phyloP scores from a whole-genome alignment of 148 eudicot species.

The Agrostemma githago region DNA sequence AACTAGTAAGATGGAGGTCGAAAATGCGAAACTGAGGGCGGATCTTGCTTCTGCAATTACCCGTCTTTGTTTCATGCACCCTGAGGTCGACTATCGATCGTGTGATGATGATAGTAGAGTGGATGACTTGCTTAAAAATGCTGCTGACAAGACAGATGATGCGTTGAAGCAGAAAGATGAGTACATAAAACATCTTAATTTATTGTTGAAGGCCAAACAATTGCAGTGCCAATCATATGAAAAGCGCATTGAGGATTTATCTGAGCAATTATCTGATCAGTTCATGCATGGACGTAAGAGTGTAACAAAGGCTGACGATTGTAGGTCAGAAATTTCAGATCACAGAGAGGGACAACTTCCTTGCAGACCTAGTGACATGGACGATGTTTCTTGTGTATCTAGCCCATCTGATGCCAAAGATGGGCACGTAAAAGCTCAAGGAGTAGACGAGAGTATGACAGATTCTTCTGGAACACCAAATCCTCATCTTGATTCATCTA shows the following conservation, averaged over 20 bases:
- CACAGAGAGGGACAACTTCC: conserved; percentile 40
- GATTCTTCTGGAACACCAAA: conserved; percentile 63
- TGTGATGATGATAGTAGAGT: conserved; percentile 53
- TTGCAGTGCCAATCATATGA: conserved; percentile 85
- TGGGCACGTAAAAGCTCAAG: conserved; percentile 30
- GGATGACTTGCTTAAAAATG: conserved; percentile 52
- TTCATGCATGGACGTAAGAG: conserved; percentile 38
- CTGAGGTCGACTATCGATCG: conserved; percentile 51
- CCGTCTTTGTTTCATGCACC: conserved; percentile 50
- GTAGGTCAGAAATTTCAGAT: conserved; percentile 57
- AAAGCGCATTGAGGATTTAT: conserved; percentile 80
- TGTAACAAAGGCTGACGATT: conserved; percentile 43
- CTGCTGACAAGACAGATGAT: conserved; percentile 80
- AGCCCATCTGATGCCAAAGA: conserved; percentile 37
- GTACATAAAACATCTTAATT: conserved; percentile 64
- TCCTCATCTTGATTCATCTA: conserved; percentile 68
- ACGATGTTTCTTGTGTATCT: conserved; percentile 60
- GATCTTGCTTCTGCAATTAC: conserved; percentile 97
- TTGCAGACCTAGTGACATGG: conserved; percentile 45
- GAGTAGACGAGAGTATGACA: conserved; percentile 70
- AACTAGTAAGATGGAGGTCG: conserved; percentile 88
- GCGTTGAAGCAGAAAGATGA: conserved; percentile 84
- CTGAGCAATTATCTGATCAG: conserved; percentile 65
- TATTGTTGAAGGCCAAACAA: conserved; percentile 55
- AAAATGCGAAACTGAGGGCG: conserved; percentile 89